A percentile compares a stretch with the other conserved stretches of the same genome.
Conservation (phyloP, 352 stramenopile species). For the Albugo candida region DNA sequence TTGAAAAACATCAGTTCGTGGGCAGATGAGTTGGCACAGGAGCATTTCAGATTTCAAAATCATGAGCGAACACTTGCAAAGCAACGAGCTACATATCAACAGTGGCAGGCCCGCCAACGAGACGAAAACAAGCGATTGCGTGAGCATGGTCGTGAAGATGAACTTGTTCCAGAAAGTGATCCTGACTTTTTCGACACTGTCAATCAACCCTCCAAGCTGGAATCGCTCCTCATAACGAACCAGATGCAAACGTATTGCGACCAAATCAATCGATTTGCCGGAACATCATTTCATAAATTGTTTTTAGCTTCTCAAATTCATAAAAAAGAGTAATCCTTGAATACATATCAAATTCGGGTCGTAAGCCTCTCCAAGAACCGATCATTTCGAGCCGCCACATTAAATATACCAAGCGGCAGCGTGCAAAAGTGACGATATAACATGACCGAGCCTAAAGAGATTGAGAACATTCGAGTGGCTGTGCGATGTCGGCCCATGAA, state of each 20-base stretch:
- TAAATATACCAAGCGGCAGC: no score
- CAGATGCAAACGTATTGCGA: slow-evolving; percentile 88
- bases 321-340: slow-evolving; percentile 11
- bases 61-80: slow-evolving; percentile 78
- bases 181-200: slow-evolving; percentile 74
- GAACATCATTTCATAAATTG: slow-evolving; percentile 82
- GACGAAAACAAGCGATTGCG: slow-evolving; percentile 76
- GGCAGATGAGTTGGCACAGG: slow-evolving; percentile 92
- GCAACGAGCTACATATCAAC: slow-evolving; percentile 59
- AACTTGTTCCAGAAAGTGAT: slow-evolving; percentile 65
- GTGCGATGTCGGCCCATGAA: slow-evolving; percentile 86
- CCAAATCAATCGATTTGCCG: slow-evolving; percentile 81
- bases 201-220: slow-evolving; percentile 70
- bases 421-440: no score
- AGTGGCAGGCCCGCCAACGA: slow-evolving; percentile 73
- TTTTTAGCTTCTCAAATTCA: slow-evolving; percentile 81
- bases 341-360: no score
- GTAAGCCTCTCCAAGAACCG: no score
- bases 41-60: slow-evolving; percentile 88
- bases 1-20: slow-evolving; percentile 95
- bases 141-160: slow-evolving; percentile 36
- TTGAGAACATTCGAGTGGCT: slow-evolving; percentile 82
- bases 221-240: slow-evolving; percentile 80
- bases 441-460: slow-evolving; percentile 45
- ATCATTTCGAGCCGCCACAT: no score